These are phyloP conservation scores for Babesia gibsoni DNA, from an alignment of 169 alveolate genomes.

Conservation along the genomic window DNA sequence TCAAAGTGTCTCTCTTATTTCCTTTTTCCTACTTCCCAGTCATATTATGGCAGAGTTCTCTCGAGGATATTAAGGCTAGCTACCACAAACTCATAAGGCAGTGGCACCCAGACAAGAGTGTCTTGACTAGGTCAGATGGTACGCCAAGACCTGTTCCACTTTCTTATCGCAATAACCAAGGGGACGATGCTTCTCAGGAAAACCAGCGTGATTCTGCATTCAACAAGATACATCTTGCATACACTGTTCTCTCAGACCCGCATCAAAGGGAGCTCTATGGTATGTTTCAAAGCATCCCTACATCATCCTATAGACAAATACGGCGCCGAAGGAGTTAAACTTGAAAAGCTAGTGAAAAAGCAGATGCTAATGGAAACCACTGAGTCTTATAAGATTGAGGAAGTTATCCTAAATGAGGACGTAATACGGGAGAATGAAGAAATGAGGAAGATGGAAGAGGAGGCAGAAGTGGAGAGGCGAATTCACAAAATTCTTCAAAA, in stretches of 20 bases:
- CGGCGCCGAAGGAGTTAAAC: slow-evolving; percentile 48
- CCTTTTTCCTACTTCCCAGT: too few species aligned
- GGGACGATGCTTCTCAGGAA: slow-evolving; percentile 13
- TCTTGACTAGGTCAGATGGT: background rate
- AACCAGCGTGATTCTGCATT: slow-evolving; percentile 45
- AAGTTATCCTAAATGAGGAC: slow-evolving; percentile 10
- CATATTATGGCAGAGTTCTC: too few species aligned
- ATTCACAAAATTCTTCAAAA: slow-evolving; percentile 35
- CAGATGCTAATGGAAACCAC: slow-evolving; percentile 18
- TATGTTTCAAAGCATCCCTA: background rate
- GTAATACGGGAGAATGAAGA: background rate
- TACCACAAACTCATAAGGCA: slow-evolving; percentile 52
- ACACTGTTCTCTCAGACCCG: slow-evolving; percentile 64
- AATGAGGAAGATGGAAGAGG: background rate
- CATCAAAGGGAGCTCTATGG: slow-evolving; percentile 43
- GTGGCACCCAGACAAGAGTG: slow-evolving; percentile 66
- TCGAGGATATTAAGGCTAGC: slow-evolving; percentile 56
- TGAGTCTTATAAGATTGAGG: slow-evolving; percentile 9
- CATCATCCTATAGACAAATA: slow-evolving; percentile 36
- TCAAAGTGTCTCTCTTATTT: too few species aligned
- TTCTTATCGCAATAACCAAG: background rate
- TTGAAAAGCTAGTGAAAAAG: slow-evolving; percentile 22
- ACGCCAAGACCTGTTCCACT: background rate
- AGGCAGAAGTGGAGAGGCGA: slow-evolving; percentile 27
- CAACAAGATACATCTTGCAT: slow-evolving; percentile 61